These are phyloP conservation scores for Albifimbria verrucaria DNA, from an alignment of 2,329 filamentous ascomycete species.

Conservation along the genomic window DNA sequence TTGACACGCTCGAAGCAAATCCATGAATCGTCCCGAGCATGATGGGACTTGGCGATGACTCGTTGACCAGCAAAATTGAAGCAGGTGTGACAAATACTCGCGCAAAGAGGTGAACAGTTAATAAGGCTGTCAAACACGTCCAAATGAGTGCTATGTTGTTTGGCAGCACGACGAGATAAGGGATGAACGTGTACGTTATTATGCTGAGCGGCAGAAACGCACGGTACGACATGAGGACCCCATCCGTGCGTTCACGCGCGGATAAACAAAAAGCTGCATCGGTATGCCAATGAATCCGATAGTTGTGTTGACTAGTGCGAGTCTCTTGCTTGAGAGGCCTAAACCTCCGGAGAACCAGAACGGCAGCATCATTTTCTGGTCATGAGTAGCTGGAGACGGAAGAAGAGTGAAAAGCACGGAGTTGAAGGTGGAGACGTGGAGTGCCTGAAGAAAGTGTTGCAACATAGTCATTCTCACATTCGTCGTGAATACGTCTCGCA, in stretches of 20 bases:
- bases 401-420: constrained; percentile 18
- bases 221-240: constrained; percentile 15
- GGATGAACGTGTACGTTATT: constrained; percentile 14
- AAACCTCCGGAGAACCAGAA: constrained; percentile 19
- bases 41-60: constrained; percentile 15
- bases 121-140: constrained; percentile 12
- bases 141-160: constrained; percentile 11
- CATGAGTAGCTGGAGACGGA: constrained; percentile 9
- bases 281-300: constrained; percentile 19
- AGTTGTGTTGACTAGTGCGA: constrained; percentile 19
- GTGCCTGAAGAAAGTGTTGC: constrained; percentile 8
- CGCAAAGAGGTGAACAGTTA: constrained; percentile 16
- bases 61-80: constrained; percentile 21
- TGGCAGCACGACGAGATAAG: constrained; percentile 16
- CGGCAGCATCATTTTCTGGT: constrained; percentile 5
- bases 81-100: constrained; percentile 19
- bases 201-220: constrained; percentile 18
- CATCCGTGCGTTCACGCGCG: constrained; percentile 10
- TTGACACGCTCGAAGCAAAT: constrained; percentile 19
- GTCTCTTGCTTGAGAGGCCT: constrained; percentile 17
- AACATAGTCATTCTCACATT: constrained; percentile 14
- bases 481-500: constrained; percentile 12
- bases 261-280: constrained; percentile 18
- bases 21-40: constrained; percentile 20
- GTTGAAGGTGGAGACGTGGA: constrained; percentile 16